These are phyloP conservation scores for Trichoderma asperelloides DNA, from an alignment of 495 filamentous ascomycete genomes.

Conservation along the genomic window DNA sequence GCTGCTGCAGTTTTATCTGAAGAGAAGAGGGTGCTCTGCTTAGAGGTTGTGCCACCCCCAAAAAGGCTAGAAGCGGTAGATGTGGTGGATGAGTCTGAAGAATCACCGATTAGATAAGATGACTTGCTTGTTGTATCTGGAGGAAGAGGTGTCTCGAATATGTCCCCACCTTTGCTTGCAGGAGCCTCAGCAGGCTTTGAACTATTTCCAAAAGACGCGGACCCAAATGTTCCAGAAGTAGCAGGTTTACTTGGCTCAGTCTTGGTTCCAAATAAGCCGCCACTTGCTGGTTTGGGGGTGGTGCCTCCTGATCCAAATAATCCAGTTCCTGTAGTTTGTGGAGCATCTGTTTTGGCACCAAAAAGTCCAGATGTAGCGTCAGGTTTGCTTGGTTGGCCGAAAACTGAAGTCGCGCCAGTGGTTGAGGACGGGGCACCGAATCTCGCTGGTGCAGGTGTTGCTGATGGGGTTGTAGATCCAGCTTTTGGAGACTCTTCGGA, in stretches of 20 bases:
- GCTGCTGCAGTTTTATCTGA: background rate
- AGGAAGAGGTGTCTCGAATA: conserved; percentile 42
- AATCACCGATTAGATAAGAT: conserved; percentile 54
- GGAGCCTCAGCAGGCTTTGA: conserved; percentile 12
- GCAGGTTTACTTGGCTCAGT: no score
- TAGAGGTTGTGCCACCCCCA: background rate
- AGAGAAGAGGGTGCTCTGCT: background rate
- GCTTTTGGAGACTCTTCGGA: background rate
- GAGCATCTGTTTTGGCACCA: conserved; percentile 13
- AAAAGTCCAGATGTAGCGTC: conserved; percentile 18
- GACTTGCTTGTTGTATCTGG: conserved; percentile 69
- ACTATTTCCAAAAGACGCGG: conserved; percentile 5
- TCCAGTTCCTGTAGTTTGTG: conserved; percentile 12
- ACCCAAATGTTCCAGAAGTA: background rate
- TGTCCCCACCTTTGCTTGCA: background rate
- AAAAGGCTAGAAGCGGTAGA: conserved; percentile 21
- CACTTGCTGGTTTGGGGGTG: background rate
- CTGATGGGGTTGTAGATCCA: conserved; percentile 50
- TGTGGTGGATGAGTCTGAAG: conserved; percentile 53
- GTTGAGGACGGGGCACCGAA: conserved; percentile 20
- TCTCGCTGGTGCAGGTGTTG: conserved; percentile 42
- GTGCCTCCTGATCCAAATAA: conserved; percentile 11
- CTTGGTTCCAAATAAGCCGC: no score
- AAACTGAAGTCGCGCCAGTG: conserved; percentile 30
- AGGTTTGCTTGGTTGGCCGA: conserved; percentile 20